Evolutionary conservation across 2,329 filamentous ascomycete species (phyloP), one percentile per base, ranked within the genome.

Genomic region (Sphaerulina vaccinii): DNA sequence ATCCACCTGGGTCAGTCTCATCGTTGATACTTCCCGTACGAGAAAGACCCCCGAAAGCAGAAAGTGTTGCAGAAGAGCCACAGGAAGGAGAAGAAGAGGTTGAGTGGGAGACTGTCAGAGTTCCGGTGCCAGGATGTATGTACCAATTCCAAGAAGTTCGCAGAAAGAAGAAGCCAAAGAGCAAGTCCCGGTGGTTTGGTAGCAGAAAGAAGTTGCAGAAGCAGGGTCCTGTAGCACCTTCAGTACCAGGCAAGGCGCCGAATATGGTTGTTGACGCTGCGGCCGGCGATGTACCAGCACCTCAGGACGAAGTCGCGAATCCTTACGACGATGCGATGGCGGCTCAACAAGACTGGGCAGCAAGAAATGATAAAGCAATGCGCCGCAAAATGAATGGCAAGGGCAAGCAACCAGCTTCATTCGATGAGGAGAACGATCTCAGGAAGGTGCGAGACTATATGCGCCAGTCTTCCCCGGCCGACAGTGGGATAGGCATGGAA

Each of bases 401-500:
- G 32, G 51, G 38, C n/a, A 49, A 53, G 39, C 37, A 39, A 16
- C 39, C 44, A 42, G 51, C 35, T 2, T 29, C 29, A 5, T 15
- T 19, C 19, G 23, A 22, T n/a, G 22, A 27, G 33, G 32, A 38
- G 4, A 37, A 32, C 15, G 22, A 48, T 8, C 36, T 22, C 4
- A 24, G 43, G 10, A 24, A 43, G 10, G 24, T 41, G n/a, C 43
- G 44, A 38, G 39, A 46, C 8, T 21, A 37, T 6, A 2, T 18
- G 6, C 22, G n/a, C 3, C 13, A 22, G 16, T 51, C 29, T 15
- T 23, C 11, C 21, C 55, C 55, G 1, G 37, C 49, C 1, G 57
- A 62, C 43, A 60, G 57, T 32, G 56, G 45, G 2, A 40, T 54
- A n/a, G 39, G 15, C 32, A 49, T 57, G 15, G 42, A 35, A 9